These are phyloP conservation scores for Rosa lucieae DNA, from an alignment of 306 rosid genomes.

Conservation along the genomic window DNA sequence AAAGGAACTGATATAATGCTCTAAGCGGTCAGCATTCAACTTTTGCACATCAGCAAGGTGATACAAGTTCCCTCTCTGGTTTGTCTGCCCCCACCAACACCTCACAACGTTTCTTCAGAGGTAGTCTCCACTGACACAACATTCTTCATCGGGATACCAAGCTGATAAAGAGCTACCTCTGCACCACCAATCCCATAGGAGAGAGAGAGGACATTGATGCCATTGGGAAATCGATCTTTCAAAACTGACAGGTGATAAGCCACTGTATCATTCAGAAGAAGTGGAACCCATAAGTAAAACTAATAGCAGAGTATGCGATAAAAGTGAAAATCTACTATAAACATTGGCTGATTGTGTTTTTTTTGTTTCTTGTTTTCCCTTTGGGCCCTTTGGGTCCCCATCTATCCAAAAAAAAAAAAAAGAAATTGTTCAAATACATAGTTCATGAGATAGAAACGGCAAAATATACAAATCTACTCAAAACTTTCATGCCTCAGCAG, in stretches of 20 bases:
- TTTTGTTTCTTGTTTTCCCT: too few relatives aligned
- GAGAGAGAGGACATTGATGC: slow-evolving; percentile 89
- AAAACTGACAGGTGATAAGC: slow-evolving; percentile 85
- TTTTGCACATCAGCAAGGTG: slow-evolving; percentile 62
- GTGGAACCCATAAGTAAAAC: slow-evolving; percentile 17
- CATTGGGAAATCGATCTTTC: slow-evolving; percentile 70
- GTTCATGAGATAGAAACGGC: background rate
- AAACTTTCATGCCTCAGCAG: background rate
- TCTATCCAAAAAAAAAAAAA: too few relatives aligned
- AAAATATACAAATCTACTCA: too few relatives aligned
- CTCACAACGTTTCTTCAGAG: slow-evolving; percentile 53
- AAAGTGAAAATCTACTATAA: background rate
- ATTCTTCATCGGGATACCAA: slow-evolving; percentile 67
- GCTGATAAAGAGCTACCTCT: slow-evolving; percentile 88
- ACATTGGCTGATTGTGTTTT: too few relatives aligned
- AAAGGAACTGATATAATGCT: slow-evolving; percentile 45
- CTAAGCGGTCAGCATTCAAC: slow-evolving; percentile 52
- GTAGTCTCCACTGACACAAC: slow-evolving; percentile 76
- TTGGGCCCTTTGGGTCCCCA: too few relatives aligned
- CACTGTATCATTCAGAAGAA: slow-evolving; percentile 82
- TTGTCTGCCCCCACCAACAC: slow-evolving; percentile 98
- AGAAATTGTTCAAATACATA: background rate
- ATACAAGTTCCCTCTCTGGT: slow-evolving; percentile 63
- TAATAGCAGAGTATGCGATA: background rate
- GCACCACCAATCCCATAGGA: slow-evolving; percentile 97